Percentiles rank a stretch among this genome's conserved stretches.
Evolutionary conservation across 2,329 filamentous ascomycete genomes (phyloP).

Genomic region (Epicoccum nigrum): DNA sequence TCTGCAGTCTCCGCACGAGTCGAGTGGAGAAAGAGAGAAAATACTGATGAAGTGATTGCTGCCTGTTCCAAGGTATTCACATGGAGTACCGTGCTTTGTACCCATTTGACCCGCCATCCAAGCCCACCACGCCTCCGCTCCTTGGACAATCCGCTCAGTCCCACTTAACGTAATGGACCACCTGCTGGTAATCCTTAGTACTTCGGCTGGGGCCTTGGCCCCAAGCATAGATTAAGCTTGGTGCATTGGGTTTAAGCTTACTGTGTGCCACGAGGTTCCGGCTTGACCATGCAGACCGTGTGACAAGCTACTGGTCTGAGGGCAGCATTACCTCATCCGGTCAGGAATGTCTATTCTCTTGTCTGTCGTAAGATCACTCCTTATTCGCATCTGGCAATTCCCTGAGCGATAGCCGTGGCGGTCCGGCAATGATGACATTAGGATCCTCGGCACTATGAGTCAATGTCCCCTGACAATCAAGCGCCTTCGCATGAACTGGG

Average conservation of each 20-base stretch:
- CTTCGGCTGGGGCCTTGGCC: conserved; percentile 31
- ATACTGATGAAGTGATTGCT: neutral
- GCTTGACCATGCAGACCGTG: conserved; percentile 25
- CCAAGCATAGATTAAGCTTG: conserved; percentile 36
- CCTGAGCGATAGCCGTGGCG: conserved; percentile 2
- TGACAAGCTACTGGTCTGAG: conserved; percentile 5
- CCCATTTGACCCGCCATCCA: conserved; percentile 21
- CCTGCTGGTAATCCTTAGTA: conserved; percentile 26
- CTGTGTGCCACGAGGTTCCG: conserved; percentile 36
- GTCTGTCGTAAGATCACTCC: neutral
- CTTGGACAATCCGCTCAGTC: conserved; percentile 40
- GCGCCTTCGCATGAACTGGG: conserved; percentile 14
- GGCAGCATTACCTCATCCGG: conserved; percentile 2
- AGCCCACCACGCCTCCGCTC: conserved; percentile 21
- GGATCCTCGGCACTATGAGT: conserved; percentile 5
- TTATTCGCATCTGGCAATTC: neutral
- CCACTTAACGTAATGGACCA: conserved; percentile 41
- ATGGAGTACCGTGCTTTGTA: conserved; percentile 23
- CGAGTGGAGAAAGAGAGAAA: too few relatives aligned
- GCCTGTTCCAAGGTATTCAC: too few relatives aligned
- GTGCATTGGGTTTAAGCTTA: conserved; percentile 45
- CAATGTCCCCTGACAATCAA: conserved; percentile 10
- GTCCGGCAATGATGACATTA: conserved; percentile 7
- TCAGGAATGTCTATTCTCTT: conserved; percentile 1
- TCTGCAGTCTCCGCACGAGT: conserved; percentile 2